These are phyloP conservation scores for Trametes gibbosa DNA, from an alignment of 768 basidiomycete species.

Conservation along the genomic window DNA sequence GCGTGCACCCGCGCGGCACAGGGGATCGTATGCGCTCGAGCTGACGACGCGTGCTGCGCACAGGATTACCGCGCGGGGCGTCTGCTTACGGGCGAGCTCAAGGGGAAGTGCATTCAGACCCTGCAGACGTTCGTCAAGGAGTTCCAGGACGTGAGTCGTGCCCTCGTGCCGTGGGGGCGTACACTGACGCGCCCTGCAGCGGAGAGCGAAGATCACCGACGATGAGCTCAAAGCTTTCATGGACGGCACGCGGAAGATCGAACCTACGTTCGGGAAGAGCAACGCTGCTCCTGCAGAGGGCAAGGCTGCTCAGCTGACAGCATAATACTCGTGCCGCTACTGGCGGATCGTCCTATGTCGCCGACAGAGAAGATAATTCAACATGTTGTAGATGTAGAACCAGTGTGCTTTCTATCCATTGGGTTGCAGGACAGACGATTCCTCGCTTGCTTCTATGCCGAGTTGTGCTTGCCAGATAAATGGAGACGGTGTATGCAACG, in stretches of 20 bases:
- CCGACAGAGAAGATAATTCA: slow-evolving; percentile 6
- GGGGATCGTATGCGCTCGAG: not conserved
- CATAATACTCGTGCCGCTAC: not conserved
- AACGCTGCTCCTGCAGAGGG: not conserved
- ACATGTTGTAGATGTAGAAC: slow-evolving; percentile 16
- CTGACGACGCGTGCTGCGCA: not conserved
- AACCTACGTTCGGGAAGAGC: slow-evolving; percentile 46
- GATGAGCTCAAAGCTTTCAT: slow-evolving; percentile 74
- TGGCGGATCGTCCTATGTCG: not conserved
- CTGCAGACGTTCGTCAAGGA: slow-evolving; percentile 79
- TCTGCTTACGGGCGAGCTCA: slow-evolving; percentile 87
- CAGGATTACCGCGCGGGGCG: slow-evolving; percentile 92
- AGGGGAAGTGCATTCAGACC: slow-evolving; percentile 79
- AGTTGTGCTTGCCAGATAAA: no score
- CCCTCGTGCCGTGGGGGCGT: not conserved
- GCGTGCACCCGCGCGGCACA: slow-evolving; percentile 19
- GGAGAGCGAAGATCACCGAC: slow-evolving; percentile 77
- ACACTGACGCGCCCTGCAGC: slow-evolving; percentile 41
- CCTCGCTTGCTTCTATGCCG: not conserved
- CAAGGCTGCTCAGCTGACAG: not conserved
- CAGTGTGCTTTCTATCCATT: not conserved
- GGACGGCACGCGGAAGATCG: slow-evolving; percentile 77
- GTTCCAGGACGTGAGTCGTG: slow-evolving; percentile 72
- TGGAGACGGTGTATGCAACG: no score
- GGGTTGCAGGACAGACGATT: not conserved